Conservation (phyloP, 1,284 basidiomycete species). For the Puccinia triticina region DNA sequence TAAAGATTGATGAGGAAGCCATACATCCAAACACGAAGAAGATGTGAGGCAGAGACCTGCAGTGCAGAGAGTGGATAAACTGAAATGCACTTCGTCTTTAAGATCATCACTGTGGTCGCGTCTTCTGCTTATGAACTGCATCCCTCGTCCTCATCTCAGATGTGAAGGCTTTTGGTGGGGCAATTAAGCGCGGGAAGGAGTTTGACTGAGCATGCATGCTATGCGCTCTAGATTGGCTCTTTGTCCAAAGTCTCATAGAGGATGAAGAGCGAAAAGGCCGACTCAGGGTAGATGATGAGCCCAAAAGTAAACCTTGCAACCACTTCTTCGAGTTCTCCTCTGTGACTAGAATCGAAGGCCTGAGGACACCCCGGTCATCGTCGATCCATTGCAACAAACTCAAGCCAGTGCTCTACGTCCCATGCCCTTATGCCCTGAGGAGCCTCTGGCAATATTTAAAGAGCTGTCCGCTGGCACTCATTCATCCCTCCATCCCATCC, state of each 20-base stretch:
- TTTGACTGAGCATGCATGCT: not conserved
- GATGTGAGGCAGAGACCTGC: no score
- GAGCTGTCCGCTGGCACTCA: not conserved
- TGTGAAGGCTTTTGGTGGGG: not conserved
- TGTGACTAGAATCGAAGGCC: not conserved
- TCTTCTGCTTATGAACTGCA: no score
- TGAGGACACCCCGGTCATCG: not conserved
- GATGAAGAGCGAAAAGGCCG: constrained; percentile 15
- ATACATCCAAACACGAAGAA: no score
- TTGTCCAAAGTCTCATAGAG: not conserved
- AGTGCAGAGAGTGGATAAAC: no score
- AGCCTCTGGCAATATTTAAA: constrained; percentile 7
- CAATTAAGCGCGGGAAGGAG: not conserved
- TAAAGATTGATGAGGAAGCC: no score
- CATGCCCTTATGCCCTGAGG: not conserved
- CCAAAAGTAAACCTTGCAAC: not conserved
- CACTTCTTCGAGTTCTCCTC: not conserved
- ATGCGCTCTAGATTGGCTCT: not conserved
- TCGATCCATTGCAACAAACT: not conserved
- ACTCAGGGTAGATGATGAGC: not conserved
- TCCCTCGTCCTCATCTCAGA: no score
- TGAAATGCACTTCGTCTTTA: no score
- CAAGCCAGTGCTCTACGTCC: no score
- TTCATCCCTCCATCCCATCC: not conserved
- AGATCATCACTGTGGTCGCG: no score